Conservation (phyloP, 192 early-diverging fungal genomes). For the Coemansia sp. region DNA sequence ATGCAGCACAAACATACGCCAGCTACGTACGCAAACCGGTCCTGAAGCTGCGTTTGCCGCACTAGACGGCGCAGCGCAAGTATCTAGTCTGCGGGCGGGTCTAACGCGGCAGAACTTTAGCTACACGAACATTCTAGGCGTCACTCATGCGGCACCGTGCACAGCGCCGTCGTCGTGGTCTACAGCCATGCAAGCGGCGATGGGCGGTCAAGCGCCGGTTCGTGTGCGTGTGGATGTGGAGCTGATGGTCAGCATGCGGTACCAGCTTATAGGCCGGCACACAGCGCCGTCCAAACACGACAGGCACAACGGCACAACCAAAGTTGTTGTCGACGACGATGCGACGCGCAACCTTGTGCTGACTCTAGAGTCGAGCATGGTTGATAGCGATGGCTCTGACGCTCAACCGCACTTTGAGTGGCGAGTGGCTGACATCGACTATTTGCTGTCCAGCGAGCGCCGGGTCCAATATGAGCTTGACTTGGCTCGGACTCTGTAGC, state of each 20-base stretch:
- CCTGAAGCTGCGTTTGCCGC: conserved; percentile 28
- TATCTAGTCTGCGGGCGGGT: conserved; percentile 25
- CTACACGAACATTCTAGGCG: conserved; percentile 29
- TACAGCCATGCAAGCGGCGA: not conserved
- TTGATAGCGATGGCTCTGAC: not conserved
- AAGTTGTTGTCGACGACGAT: conserved; percentile 39
- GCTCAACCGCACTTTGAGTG: conserved; percentile 16
- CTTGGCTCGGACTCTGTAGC: conserved; percentile 15
- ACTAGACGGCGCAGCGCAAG: conserved; percentile 8
- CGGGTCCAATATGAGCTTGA: conserved; percentile 26
- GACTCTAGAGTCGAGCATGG: conserved; percentile 26
- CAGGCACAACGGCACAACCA: conserved; percentile 22
- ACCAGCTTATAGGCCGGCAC: conserved; percentile 24
- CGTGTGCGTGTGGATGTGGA: conserved; percentile 39
- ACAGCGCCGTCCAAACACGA: conserved; percentile 20
- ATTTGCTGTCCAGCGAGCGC: conserved; percentile 40
- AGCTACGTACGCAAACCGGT: conserved; percentile 42
- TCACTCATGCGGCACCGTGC: conserved; percentile 12
- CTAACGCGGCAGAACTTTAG: conserved; percentile 25
- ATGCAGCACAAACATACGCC: conserved; percentile 25
- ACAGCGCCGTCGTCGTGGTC: not conserved
- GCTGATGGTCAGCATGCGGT: conserved; percentile 35
- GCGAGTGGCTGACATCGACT: conserved; percentile 47
- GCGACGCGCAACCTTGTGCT: conserved; percentile 42
- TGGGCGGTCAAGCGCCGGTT: conserved; percentile 11